Evolutionary conservation across 2,329 filamentous ascomycete species (phyloP), one percentile per base, ranked within the genome.

Genomic region (Fonsecaea pedrosoi): DNA sequence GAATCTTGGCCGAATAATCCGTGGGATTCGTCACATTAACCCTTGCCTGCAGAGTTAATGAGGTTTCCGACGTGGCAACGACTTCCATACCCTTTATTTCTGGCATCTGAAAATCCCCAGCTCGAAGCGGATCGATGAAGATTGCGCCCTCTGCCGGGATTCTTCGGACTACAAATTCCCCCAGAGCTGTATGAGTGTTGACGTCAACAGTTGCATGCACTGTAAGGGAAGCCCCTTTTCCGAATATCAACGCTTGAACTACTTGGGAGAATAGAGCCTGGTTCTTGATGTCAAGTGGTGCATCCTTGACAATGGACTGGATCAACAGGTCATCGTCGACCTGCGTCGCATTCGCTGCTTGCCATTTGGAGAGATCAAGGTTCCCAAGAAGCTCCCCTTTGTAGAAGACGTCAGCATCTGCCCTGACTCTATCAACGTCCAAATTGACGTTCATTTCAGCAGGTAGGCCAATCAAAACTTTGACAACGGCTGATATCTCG

Each of bases 21-120:
- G 94, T 96, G 1, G 94, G 94, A 74, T 99, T 99, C 3, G 92
- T 96, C 67, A 97, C 84, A 75, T 95, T 96, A 74, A 96, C 84
- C 45, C 83, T 80, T 13, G 91, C 90, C 74, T 88, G 83, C 40
- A 98, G 80, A 21, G 85, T 87, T 55, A 97, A 82, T 3, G 90
- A 90, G 2, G 87, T 87, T 40, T 85, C 81, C 1, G 90, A 89
- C 0, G 93, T 96, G 64, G 90, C 87, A 48, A 90, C 75, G 64
- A 98, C 87, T 70, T 85, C 85, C 40, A 98, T 79, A 68, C 90
- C 87, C 64, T 88, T 87, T 65, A 97, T 82, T 72, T 88, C 85
- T 15, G 59, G 91, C 45, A 81, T 79, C 40, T 88, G 67, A 67
- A 85, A 73, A 13, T 77, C 80, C 64, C 83, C 83, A 60, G 86